These are phyloP conservation scores for Podospora australis DNA, from an alignment of 495 filamentous ascomycete species.

Conservation along the genomic window DNA sequence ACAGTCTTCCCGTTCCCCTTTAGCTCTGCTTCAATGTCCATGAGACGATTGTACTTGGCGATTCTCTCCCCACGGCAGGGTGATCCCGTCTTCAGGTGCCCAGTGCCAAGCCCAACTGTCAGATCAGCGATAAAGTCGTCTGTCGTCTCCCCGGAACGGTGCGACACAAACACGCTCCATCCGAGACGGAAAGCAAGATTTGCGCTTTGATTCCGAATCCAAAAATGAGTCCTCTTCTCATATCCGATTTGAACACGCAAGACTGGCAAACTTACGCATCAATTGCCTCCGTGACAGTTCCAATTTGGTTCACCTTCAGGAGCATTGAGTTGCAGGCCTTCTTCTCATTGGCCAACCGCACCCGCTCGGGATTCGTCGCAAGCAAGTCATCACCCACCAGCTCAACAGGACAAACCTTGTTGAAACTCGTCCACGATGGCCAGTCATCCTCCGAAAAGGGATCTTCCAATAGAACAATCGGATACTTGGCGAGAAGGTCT, in stretches of 20 bases:
- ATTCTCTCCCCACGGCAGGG: conserved; percentile 92
- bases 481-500: conserved; percentile 83
- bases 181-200: conserved; percentile 95
- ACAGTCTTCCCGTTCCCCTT: conserved; percentile 58
- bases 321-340: conserved; percentile 97
- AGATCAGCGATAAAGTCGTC: conserved; percentile 99
- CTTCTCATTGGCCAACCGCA: conserved; percentile 98
- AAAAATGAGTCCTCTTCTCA: no score
- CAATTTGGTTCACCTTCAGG: conserved; percentile 99
- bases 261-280: conserved; percentile 59
- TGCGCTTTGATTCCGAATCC: conserved; percentile 38
- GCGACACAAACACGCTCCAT: conserved; percentile 99
- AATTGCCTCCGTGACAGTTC: conserved; percentile 95
- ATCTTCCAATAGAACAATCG: conserved; percentile 77
- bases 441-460: conserved; percentile 67
- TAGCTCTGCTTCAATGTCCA: conserved; percentile 99
- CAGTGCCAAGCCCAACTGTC: conserved; percentile 87
- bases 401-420: conserved; percentile 96
- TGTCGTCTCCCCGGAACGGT: conserved; percentile 98
- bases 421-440: conserved; percentile 99
- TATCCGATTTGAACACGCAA: no score
- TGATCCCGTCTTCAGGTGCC: conserved; percentile 99
- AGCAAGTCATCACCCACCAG: conserved; percentile 89
- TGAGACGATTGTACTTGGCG: conserved; percentile 99
- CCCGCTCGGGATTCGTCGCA: conserved; percentile 95